Percentiles rank a stretch among this genome's conserved stretches.
Evolutionary conservation across 2,329 filamentous ascomycete species (phyloP).

Genomic region (Hypoxylon sp.): DNA sequence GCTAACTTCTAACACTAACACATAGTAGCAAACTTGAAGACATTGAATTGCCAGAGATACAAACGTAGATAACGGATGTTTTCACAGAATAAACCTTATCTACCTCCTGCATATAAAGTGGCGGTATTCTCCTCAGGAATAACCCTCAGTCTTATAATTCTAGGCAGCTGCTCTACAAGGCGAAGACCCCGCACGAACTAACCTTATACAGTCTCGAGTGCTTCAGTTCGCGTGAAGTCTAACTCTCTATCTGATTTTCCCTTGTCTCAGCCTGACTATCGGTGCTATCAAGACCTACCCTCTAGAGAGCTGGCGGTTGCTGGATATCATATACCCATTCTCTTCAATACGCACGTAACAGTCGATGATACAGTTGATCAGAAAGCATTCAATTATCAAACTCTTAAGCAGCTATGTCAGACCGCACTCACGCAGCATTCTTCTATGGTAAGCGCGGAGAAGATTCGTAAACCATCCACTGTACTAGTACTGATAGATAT

Average conservation of each 20-base stretch:
- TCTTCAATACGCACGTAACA: neutral
- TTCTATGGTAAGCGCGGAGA: slow-evolving; percentile 68
- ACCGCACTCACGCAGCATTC: slow-evolving; percentile 62
- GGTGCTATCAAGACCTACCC: neutral
- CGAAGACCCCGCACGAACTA: slow-evolving; percentile 3
- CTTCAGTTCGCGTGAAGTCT: slow-evolving; percentile 1
- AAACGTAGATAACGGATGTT: neutral
- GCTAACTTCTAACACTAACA: neutral
- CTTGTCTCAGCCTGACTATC: neutral
- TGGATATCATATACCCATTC: neutral
- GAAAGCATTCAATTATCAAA: slow-evolving; percentile 31
- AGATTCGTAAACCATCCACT: neutral
- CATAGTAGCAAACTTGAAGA: no score
- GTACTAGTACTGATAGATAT: slow-evolving; percentile 45
- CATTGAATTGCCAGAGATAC: neutral
- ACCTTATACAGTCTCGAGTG: neutral
- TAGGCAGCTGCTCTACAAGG: neutral
- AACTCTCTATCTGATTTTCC: neutral
- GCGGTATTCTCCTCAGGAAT: neutral
- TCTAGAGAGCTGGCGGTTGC: neutral
- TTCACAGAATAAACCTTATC: neutral
- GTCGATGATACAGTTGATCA: neutral
- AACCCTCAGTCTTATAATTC: neutral
- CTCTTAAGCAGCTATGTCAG: slow-evolving; percentile 31
- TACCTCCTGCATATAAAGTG: neutral